These are phyloP conservation scores for Hygrocybe coccinea DNA, from an alignment of 768 basidiomycete genomes.

Conservation along the genomic window DNA sequence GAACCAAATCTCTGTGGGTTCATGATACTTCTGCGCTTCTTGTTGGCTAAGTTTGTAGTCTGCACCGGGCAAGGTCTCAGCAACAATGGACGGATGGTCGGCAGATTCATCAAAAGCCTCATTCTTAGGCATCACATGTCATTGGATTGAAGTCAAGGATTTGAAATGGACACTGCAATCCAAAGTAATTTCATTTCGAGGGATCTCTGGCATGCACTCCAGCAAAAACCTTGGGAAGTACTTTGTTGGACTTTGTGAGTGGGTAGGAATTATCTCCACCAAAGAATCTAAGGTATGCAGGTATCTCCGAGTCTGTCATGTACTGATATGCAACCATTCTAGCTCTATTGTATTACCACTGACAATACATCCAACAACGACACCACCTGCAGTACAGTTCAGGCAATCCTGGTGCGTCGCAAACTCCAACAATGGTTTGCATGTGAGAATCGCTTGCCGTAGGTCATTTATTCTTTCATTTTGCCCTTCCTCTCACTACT, in stretches of 20 bases:
- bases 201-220: constrained; percentile 20
- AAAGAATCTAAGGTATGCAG: constrained; percentile 20
- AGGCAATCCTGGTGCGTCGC: constrained; percentile 10
- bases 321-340: not conserved
- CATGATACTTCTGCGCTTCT: not conserved
- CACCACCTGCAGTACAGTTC: constrained; percentile 15
- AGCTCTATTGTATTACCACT: constrained; percentile 21
- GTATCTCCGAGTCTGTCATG: not conserved
- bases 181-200: constrained; percentile 21
- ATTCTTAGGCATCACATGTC: constrained; percentile 22
- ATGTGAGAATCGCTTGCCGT: constrained; percentile 16
- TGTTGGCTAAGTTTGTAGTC: not conserved
- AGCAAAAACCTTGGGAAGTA: constrained; percentile 26
- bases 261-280: constrained; percentile 19
- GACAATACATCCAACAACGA: constrained; percentile 26
- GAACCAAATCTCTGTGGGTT: constrained; percentile 11
- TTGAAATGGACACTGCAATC: constrained; percentile 20
- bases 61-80: constrained; percentile 13
- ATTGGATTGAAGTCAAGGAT: constrained; percentile 21
- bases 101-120: constrained; percentile 17
- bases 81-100: constrained; percentile 15
- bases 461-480: too few species aligned
- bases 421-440: constrained; percentile 12
- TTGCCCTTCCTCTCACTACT: too few species aligned
- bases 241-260: constrained; percentile 21